Conservation (phyloP, 2,329 filamentous ascomycete species). For the Cladosporium sphaerospermum region DNA sequence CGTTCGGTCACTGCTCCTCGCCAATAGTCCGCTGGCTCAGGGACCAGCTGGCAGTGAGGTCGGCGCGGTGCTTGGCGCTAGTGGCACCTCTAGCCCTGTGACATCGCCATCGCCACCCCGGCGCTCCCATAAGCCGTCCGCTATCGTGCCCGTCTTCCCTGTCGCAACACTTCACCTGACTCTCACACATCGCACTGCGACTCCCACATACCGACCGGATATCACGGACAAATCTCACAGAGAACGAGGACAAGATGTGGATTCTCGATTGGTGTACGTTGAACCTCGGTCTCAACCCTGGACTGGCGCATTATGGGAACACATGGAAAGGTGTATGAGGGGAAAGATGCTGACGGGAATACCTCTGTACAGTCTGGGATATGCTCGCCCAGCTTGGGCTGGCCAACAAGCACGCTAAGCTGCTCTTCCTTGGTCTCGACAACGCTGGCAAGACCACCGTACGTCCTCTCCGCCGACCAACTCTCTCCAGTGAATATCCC, state of each 20-base stretch:
- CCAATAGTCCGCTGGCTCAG: neutral
- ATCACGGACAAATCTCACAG: neutral
- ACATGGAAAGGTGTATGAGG: no score
- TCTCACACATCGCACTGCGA: neutral
- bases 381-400: conserved; percentile 79
- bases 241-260: conserved; percentile 58
- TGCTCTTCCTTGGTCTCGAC: conserved; percentile 86
- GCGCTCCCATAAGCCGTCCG: neutral
- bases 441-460: conserved; percentile 88
- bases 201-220: neutral
- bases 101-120: neutral
- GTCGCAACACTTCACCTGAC: neutral
- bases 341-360: neutral
- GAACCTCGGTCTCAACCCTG: conserved; percentile 2
- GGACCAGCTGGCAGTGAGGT: conserved; percentile 6
- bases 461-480: conserved; percentile 13
- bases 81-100: conserved; percentile 1
- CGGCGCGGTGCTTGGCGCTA: neutral
- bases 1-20: neutral
- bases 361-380: conserved; percentile 64
- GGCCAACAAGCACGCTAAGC: conserved; percentile 93
- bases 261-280: conserved; percentile 88
- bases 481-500: neutral
- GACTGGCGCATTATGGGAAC: neutral
- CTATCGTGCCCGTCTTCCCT: neutral